These are phyloP conservation scores for Linum tenue DNA, from an alignment of 345 rosid species.

Conservation along the genomic window DNA sequence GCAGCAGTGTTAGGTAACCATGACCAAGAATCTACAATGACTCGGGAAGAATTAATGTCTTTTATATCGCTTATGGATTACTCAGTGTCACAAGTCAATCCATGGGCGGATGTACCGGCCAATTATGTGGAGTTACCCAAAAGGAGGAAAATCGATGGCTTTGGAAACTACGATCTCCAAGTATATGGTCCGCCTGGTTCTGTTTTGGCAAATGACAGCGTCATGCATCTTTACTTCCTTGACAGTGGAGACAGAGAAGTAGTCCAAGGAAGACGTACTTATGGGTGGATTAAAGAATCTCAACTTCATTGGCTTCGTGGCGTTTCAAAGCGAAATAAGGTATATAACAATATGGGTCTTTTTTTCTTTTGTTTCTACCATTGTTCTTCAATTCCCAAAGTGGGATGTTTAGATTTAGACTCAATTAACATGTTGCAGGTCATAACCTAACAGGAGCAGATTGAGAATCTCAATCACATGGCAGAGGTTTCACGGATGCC, in stretches of 20 bases:
- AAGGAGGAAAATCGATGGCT: slow-evolving; percentile 47
- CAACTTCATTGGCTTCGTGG: slow-evolving; percentile 70
- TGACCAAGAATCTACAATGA: slow-evolving; percentile 86
- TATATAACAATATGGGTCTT: slow-evolving; percentile 1
- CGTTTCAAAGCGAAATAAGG: slow-evolving; percentile 40
- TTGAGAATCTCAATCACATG: not conserved
- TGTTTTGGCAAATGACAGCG: slow-evolving; percentile 48
- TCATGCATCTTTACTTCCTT: slow-evolving; percentile 74
- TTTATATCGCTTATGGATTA: slow-evolving; percentile 82
- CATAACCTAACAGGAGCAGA: slow-evolving; percentile 35
- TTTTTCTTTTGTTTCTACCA: not conserved
- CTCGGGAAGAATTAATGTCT: slow-evolving; percentile 70
- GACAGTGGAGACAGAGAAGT: slow-evolving; percentile 76
- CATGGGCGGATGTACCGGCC: slow-evolving; percentile 25
- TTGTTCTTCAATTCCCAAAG: slow-evolving; percentile 12
- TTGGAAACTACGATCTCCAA: slow-evolving; percentile 57
- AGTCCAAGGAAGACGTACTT: slow-evolving; percentile 55
- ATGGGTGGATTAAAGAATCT: slow-evolving; percentile 86
- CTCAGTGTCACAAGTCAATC: slow-evolving; percentile 64
- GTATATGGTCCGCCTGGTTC: slow-evolving; percentile 82
- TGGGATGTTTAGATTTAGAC: slow-evolving; percentile 21
- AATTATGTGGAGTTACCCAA: slow-evolving; percentile 14
- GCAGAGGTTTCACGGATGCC: slow-evolving; percentile 14
- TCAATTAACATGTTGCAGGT: slow-evolving; percentile 34
- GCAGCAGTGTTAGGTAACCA: slow-evolving; percentile 89